These are phyloP conservation scores for Trematosphaeria pertusa DNA, from an alignment of 2,329 filamentous ascomycete genomes.

Conservation along the genomic window DNA sequence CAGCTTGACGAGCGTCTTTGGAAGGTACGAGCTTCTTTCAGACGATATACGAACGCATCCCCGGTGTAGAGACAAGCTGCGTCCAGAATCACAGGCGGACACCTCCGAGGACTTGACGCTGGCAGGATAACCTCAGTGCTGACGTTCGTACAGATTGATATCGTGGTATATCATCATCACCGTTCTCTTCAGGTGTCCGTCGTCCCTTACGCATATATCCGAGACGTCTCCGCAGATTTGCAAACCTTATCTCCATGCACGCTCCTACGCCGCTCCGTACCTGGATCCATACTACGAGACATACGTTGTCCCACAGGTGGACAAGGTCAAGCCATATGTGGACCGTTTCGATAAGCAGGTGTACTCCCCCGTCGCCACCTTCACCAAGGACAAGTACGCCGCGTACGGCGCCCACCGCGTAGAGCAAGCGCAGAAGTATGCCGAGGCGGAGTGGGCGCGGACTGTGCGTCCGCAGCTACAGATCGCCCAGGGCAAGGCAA, in stretches of 20 bases:
- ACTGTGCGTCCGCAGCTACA: slow-evolving; percentile 77
- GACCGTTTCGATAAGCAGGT: slow-evolving; percentile 64
- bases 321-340: slow-evolving; percentile 76
- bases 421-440: slow-evolving; percentile 70
- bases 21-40: slow-evolving; percentile 30
- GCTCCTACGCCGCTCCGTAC: slow-evolving; percentile 73
- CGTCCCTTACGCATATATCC: slow-evolving; percentile 70
- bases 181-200: slow-evolving; percentile 81
- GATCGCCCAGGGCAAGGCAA: slow-evolving; percentile 67
- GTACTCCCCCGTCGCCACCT: slow-evolving; percentile 70
- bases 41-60: neutral
- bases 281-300: slow-evolving; percentile 83
- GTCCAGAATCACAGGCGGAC: neutral
- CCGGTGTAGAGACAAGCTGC: neutral
- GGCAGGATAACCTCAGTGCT: slow-evolving; percentile 1
- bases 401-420: slow-evolving; percentile 79
- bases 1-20: slow-evolving; percentile 40
- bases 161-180: slow-evolving; percentile 89
- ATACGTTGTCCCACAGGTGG: slow-evolving; percentile 84
- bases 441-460: slow-evolving; percentile 77
- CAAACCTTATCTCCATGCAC: slow-evolving; percentile 76
- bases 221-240: slow-evolving; percentile 79
- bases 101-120: neutral
- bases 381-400: slow-evolving; percentile 66
- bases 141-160: slow-evolving; percentile 59